A percentile compares a stretch with the other conserved stretches of the same genome.
Evolutionary conservation across 1,139 yeast species (phyloP).

Genomic region (Magnusiomyces magnusii): DNA sequence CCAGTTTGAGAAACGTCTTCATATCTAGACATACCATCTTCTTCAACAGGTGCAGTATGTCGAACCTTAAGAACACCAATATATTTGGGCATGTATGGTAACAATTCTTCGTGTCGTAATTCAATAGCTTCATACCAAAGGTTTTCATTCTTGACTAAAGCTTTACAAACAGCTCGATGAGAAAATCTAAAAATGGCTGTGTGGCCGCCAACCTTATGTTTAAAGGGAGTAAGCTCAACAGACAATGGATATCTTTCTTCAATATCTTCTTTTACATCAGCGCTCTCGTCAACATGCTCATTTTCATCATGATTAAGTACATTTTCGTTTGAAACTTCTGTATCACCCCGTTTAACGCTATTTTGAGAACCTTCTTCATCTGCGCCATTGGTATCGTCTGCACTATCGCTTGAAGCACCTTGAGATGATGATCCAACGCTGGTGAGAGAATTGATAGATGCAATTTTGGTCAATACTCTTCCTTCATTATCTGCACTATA

Average conservation of each 20-base stretch:
- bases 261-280: not conserved
- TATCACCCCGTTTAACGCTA: not conserved
- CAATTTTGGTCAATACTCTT: not conserved
- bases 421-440: not conserved
- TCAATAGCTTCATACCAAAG: constrained; percentile 88
- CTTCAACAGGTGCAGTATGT: constrained; percentile 42
- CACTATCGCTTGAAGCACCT: not conserved
- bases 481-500: not conserved
- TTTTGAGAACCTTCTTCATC: not conserved
- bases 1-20: not conserved
- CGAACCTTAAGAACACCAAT: constrained; percentile 91
- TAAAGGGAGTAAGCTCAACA: constrained; percentile 80
- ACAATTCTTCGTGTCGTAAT: constrained; percentile 61
- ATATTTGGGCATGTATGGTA: constrained; percentile 84
- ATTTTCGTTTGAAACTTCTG: too few relatives aligned
- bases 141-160: constrained; percentile 82
- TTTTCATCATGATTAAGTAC: not conserved
- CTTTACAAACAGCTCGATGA: constrained; percentile 91
- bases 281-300: not conserved
- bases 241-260: constrained; percentile 33
- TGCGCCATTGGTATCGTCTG: not conserved
- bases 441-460: not conserved
- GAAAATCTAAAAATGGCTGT: constrained; percentile 93
- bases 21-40: not conserved
- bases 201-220: constrained; percentile 96